A percentile compares a stretch with the other conserved stretches of the same genome.
phyloP scores from a whole-genome alignment of 495 filamentous ascomycete genomes.

The Trichoderma orchidacearum region DNA sequence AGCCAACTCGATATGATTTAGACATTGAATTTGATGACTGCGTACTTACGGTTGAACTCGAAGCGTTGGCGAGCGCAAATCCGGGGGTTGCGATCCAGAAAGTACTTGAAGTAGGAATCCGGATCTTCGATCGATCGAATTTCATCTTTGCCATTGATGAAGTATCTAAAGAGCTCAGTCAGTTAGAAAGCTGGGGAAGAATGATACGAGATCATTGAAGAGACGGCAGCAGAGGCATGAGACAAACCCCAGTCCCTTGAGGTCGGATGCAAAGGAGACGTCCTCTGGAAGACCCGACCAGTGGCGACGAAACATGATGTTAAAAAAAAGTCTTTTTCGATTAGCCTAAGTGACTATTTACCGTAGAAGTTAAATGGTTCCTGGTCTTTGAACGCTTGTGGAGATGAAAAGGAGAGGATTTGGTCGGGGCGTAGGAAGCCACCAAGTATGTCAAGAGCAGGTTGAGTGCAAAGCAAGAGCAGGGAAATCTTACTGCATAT shows the following conservation, averaged over 20 bases:
- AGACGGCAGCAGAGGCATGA: not conserved
- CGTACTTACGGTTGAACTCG: conserved; percentile 47
- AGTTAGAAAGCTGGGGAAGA: not conserved
- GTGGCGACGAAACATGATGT: conserved; percentile 55
- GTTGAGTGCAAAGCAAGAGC: too few species aligned
- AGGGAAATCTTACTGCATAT: too few species aligned
- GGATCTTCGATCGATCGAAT: conserved; percentile 53
- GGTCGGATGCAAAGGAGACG: conserved; percentile 44
- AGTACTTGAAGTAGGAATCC: conserved; percentile 57
- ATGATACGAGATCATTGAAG: conserved; percentile 4
- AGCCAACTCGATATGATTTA: not conserved
- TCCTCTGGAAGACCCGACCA: conserved; percentile 55
- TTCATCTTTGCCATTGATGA: conserved; percentile 56
- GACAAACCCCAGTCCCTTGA: conserved; percentile 57
- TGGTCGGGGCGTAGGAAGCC: too few species aligned
- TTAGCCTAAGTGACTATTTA: not conserved
- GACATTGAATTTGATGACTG: not conserved
- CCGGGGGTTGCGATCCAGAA: conserved; percentile 53
- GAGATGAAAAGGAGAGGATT: too few species aligned
- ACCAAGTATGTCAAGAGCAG: too few species aligned
- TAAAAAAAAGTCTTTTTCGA: not conserved
- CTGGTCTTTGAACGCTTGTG: too few species aligned
- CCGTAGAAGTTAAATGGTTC: too few species aligned
- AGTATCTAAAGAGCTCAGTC: conserved; percentile 36
- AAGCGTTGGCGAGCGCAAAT: conserved; percentile 59